Base-by-base conservation (phyloP, 441 rosid species). In the Mallotus japonicus region DNA sequence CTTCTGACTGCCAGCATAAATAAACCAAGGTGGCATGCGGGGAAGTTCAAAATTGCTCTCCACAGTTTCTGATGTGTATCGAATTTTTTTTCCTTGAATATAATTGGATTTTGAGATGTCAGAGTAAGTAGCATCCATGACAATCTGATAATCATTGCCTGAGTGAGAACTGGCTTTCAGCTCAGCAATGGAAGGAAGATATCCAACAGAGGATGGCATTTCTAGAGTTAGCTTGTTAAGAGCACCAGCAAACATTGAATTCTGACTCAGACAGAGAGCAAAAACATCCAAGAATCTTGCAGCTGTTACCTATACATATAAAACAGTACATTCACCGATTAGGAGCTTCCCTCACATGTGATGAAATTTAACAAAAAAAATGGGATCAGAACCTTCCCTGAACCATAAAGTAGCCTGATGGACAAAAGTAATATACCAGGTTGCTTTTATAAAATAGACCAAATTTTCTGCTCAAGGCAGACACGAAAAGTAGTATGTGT, bases 1-100 rank as follows among this genome's bases (percentile, higher is more conserved):
- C 80, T 86, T 91, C 79, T 78, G 91, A 78, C 88, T 83, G 62
- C 97, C 92, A 83, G 84, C 89, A 88, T 83, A 65, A 65, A 78
- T 83, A 82, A 95, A 89, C 98, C 96, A 95, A 69, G 97, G 97
- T 19, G 98, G 99, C 83, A 86, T 85, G 70, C 79, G 82, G 44
- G 99, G 98, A 78, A 93, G 80, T 71, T 82, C 76, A 74, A 78
- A 88, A 65, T 78, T 77, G 77, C 76, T 79, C 73, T 79, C 80
- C 73, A 78, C 32, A 68, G 70, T 65, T 78, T 80, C 89, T 68
- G 53, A 74, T 8, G 67, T 65, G 51, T 72, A 61, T 59, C 47
- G 78, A 59, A 56, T 77, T 78, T 65, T 77, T 75, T 76, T 78
- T 73, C 55, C 78, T 62, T 70, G 77, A 53, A 72, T 76, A 76